These are phyloP conservation scores for Hypoxylon intermedium DNA, from an alignment of 495 filamentous ascomycete genomes.

Conservation along the genomic window DNA sequence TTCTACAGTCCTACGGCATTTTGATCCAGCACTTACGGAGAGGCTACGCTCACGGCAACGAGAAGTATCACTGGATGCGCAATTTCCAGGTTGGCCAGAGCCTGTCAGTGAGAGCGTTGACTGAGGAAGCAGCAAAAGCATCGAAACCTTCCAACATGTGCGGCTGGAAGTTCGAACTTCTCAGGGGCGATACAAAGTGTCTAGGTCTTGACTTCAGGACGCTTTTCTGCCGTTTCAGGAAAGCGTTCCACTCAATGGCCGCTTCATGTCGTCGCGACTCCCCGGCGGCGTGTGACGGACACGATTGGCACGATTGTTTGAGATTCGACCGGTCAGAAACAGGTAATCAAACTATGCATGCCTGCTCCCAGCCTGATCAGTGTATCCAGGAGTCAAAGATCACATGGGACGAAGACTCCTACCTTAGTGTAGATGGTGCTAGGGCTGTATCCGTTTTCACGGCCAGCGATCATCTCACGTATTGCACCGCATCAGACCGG, in stretches of 20 bases:
- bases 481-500: neutral
- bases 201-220: neutral
- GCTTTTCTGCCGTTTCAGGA: neutral
- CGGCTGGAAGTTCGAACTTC: neutral
- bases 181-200: neutral
- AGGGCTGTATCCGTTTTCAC: neutral
- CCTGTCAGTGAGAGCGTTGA: neutral
- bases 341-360: neutral
- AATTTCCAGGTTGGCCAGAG: neutral
- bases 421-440: neutral
- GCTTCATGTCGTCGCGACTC: neutral
- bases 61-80: neutral
- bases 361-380: neutral
- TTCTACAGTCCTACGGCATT: neutral
- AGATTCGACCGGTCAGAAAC: neutral
- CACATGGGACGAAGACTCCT: neutral
- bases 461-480: neutral
- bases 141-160: neutral
- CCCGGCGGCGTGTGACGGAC: neutral
- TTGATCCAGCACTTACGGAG: neutral
- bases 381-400: neutral
- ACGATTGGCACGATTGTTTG: neutral
- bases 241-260: neutral
- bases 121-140: neutral
- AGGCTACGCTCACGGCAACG: neutral